Evolutionary conservation across 2,329 filamentous ascomycete species (phyloP), one percentile per base, ranked within the genome.

Genomic region (Curvularia lunata): DNA sequence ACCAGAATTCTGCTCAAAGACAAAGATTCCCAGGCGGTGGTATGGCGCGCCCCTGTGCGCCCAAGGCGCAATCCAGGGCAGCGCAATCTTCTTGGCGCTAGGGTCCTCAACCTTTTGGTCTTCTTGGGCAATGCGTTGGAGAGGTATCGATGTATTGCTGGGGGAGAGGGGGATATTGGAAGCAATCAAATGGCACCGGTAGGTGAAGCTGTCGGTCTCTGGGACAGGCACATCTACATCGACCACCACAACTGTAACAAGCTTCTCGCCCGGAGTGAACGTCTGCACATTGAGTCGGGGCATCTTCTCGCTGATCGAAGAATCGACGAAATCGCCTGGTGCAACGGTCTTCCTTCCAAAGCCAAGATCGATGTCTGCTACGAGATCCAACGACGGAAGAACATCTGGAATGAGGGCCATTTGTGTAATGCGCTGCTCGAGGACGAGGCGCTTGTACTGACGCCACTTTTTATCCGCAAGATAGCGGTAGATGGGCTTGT

Each of bases 401-500:
- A 98, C 82, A 76, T 99, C 95, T 13, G 95, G 95, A 6, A 96
- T 85, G 55, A 99, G 88, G 70, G 88, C 85, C 83, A 98, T 90
- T 76, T 97, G 92, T 48, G 85, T 82, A 71, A 98, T 89, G 73
- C 95, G 90, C 82, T 99, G 95, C 62, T 88, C 83, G 63, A 96
- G 85, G 62, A 98, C 81, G 68, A 87, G 86, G 68, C 89, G 87
- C 74, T 92, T 89, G 81, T 95, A 92, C 63, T 87, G 83, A 67
- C 89, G 88, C 95, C 95, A 99, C 81, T 96, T 92, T 69, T 85
- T 82, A 73, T 97, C 86, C 59, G 94, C 91, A 49, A 98, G 88
- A 77, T 91, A 86, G 64, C 94, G 91, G 82, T 99, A 99, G 74
- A 99, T 93, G 62, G 94, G 94, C 78, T 96, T 96, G 81, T 86